Evolutionary conservation across 768 basidiomycete species (phyloP).

Genomic region (Nevesoporus exiguus): DNA sequence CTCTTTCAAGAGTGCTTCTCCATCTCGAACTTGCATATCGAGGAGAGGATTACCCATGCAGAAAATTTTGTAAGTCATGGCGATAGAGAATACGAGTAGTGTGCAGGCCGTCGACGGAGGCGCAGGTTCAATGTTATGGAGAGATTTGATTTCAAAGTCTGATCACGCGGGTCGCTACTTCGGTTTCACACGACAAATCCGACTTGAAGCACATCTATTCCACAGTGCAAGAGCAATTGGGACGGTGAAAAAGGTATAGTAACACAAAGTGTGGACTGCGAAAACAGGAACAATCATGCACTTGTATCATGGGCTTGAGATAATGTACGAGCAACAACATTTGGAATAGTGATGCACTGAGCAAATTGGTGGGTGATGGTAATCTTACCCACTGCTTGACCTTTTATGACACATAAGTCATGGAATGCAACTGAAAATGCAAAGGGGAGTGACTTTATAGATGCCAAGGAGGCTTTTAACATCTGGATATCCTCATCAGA

Average conservation of each 20-base stretch:
- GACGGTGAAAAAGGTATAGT: not conserved
- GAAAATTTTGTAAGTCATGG: slow-evolving; percentile 67
- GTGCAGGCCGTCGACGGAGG: slow-evolving; percentile 15
- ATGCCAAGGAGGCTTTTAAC: slow-evolving; percentile 58
- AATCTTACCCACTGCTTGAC: slow-evolving; percentile 31
- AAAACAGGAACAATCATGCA: not conserved
- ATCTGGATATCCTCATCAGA: slow-evolving; percentile 35
- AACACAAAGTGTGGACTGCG: not conserved
- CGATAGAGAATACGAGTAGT: slow-evolving; percentile 15
- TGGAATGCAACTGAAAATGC: slow-evolving; percentile 54
- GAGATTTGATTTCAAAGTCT: not conserved
- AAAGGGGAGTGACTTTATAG: slow-evolving; percentile 34
- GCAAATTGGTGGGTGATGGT: slow-evolving; percentile 24
- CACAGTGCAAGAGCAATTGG: too few relatives aligned
- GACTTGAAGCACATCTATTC: too few relatives aligned
- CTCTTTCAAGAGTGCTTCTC: slow-evolving; percentile 81
- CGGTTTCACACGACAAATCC: not conserved
- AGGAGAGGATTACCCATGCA: slow-evolving; percentile 95
- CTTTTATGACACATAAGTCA: slow-evolving; percentile 55
- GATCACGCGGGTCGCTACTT: slow-evolving; percentile 1
- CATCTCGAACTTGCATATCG: slow-evolving; percentile 89
- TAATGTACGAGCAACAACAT: slow-evolving; percentile 15
- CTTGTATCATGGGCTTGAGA: slow-evolving; percentile 16
- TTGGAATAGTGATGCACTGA: slow-evolving; percentile 23
- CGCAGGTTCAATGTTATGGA: slow-evolving; percentile 4